phyloP scores from a whole-genome alignment of 2,329 filamentous ascomycete genomes.

The Cladosporium velox region DNA sequence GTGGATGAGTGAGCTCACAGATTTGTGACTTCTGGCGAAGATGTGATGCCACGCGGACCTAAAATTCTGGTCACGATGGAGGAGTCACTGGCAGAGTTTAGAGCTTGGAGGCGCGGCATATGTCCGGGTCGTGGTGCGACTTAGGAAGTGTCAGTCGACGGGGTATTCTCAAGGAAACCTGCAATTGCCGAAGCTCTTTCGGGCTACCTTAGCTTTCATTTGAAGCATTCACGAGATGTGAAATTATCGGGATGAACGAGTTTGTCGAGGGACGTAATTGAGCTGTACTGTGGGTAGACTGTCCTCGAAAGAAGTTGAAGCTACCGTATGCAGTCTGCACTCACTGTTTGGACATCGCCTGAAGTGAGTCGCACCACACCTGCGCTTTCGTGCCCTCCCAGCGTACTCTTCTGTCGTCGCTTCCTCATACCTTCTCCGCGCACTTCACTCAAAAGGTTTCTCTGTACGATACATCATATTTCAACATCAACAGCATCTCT shows the following conservation, averaged over 20 bases:
- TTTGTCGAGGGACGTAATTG: not conserved
- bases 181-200: not conserved
- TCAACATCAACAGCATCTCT: not conserved
- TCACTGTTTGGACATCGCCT: not conserved
- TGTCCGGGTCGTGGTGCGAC: not conserved
- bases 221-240: not conserved
- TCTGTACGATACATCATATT: not conserved
- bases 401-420: too few species aligned
- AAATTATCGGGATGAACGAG: not conserved
- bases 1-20: slow-evolving; percentile 15
- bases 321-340: not conserved
- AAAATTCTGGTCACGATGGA: not conserved
- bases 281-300: not conserved
- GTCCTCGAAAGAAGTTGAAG: too few species aligned
- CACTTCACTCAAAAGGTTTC: not conserved
- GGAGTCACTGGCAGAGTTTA: too few species aligned
- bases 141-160: not conserved
- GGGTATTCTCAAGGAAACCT: not conserved
- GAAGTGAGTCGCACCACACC: not conserved
- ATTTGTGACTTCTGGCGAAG: not conserved
- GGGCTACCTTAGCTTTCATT: not conserved
- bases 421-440: too few species aligned
- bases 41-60: not conserved
- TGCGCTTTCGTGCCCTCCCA: not conserved
- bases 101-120: not conserved